Evolutionary conservation across 139 green algal genomes (phyloP).

Genomic region (Asterochloris sp.): DNA sequence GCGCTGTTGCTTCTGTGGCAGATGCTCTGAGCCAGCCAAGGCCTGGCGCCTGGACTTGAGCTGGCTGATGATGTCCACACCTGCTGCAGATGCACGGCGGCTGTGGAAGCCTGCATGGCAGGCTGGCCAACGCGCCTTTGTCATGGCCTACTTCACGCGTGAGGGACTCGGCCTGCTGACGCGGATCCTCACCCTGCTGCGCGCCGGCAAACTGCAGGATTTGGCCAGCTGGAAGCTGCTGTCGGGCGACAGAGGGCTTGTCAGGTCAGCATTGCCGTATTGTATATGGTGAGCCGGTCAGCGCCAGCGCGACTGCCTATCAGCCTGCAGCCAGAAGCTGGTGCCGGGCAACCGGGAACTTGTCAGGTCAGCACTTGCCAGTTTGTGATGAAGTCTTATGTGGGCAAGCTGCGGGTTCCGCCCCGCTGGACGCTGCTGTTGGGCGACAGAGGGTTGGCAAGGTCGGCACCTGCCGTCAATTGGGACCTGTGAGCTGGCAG

Average conservation of each 20-base stretch:
- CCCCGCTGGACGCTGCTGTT: constrained; percentile 16
- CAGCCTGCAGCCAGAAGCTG: neutral
- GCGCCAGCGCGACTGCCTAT: neutral
- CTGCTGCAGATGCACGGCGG: too few species aligned
- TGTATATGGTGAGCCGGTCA: neutral
- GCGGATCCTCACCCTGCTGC: neutral
- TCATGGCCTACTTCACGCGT: constrained; percentile 10
- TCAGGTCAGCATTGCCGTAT: neutral
- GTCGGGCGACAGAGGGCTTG: constrained; percentile 8
- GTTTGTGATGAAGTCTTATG: too few species aligned
- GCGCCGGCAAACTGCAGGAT: neutral
- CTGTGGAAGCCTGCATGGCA: constrained; percentile 16
- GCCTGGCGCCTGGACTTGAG: too few species aligned
- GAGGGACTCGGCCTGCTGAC: constrained; percentile 13
- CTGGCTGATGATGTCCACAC: too few species aligned
- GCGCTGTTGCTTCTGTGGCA: too few species aligned
- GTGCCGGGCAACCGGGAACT: neutral
- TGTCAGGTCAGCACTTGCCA: neutral
- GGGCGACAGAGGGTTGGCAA: neutral
- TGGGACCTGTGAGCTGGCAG: neutral
- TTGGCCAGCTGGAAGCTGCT: constrained; percentile 17
- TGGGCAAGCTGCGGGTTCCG: neutral
- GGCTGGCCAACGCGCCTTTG: constrained; percentile 15
- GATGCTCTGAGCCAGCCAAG: too few species aligned
- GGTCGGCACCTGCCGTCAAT: neutral